A percentile compares a stretch with the other conserved stretches of the same genome.
Conservation (phyloP, 805 yeast genomes). For the Candida coleopterorum region DNA sequence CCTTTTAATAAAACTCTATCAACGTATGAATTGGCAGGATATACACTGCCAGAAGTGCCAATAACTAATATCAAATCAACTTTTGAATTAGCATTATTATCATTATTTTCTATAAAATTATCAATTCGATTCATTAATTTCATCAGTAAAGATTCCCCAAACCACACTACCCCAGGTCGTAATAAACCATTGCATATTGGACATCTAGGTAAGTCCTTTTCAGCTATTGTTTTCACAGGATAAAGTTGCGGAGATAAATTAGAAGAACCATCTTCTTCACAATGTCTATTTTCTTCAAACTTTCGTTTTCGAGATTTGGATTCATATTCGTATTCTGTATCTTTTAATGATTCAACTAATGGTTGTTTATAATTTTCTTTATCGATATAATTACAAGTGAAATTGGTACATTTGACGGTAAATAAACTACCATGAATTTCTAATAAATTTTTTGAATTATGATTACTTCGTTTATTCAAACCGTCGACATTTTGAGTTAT, state of each 20-base stretch:
- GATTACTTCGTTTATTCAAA: constrained; percentile 61
- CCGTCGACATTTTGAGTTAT: constrained; percentile 87
- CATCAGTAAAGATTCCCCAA: constrained; percentile 82
- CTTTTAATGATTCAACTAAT: constrained; percentile 48
- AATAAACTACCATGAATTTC: constrained; percentile 82
- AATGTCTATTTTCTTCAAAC: constrained; percentile 2
- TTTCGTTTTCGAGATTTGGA: no score
- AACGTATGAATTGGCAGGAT: constrained; percentile 92
- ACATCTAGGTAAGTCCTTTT: constrained; percentile 62
- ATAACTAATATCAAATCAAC: constrained; percentile 77
- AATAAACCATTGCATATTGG: constrained; percentile 68
- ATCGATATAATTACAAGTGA: constrained; percentile 61
- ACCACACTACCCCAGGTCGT: constrained; percentile 93
- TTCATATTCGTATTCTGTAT: constrained; percentile 31
- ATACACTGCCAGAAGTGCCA: constrained; percentile 80
- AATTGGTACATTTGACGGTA: constrained; percentile 68
- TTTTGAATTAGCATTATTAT: constrained; percentile 25
- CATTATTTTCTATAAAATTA: constrained; percentile 60
- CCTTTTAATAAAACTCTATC: constrained; percentile 69
- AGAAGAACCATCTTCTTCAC: no score
- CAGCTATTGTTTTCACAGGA: constrained; percentile 46
- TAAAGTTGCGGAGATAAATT: constrained; percentile 38
- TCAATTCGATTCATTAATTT: constrained; percentile 62
- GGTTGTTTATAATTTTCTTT: constrained; percentile 53
- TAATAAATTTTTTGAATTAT: constrained; percentile 45